These are phyloP conservation scores for Nematocida displodere DNA, from an alignment of 371 early-diverging fungal genomes.

Conservation along the genomic window DNA sequence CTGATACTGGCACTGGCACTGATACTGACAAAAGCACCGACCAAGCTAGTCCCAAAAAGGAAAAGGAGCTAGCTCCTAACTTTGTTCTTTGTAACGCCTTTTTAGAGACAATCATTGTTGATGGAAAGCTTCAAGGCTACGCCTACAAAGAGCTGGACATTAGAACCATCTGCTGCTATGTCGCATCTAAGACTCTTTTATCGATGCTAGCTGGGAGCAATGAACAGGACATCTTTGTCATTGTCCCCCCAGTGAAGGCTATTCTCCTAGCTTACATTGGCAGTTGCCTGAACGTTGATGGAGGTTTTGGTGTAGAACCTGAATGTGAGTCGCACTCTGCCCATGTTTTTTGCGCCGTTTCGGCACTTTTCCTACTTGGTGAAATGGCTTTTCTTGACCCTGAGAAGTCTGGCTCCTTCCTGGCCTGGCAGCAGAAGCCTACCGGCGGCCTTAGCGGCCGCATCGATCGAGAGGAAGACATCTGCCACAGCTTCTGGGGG, in stretches of 20 bases:
- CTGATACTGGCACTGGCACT: no score
- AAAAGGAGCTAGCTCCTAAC: neutral
- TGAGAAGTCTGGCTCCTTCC: slow-evolving; percentile 76
- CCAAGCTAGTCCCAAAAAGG: neutral
- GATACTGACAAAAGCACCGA: neutral
- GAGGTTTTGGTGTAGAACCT: slow-evolving; percentile 83
- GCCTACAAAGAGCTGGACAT: neutral
- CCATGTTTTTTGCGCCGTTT: slow-evolving; percentile 75
- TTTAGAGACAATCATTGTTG: slow-evolving; percentile 66
- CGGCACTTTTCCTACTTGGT: slow-evolving; percentile 73
- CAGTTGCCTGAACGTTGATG: slow-evolving; percentile 83
- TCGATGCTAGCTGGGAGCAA: neutral
- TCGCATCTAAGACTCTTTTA: slow-evolving; percentile 20
- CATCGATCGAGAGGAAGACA: slow-evolving; percentile 89
- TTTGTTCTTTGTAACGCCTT: slow-evolving; percentile 44
- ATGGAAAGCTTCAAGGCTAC: slow-evolving; percentile 64
- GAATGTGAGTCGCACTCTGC: slow-evolving; percentile 90
- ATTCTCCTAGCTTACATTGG: slow-evolving; percentile 71
- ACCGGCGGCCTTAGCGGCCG: slow-evolving; percentile 91
- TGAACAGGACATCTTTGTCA: slow-evolving; percentile 21
- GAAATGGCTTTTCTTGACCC: slow-evolving; percentile 70
- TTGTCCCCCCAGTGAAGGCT: slow-evolving; percentile 58
- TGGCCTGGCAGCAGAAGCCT: slow-evolving; percentile 79
- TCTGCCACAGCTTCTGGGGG: slow-evolving; percentile 98
- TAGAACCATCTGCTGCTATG: slow-evolving; percentile 19